Evolutionary conservation across 176 grass and related monocot genomes (phyloP).

Genomic region (Musa itinerans): DNA sequence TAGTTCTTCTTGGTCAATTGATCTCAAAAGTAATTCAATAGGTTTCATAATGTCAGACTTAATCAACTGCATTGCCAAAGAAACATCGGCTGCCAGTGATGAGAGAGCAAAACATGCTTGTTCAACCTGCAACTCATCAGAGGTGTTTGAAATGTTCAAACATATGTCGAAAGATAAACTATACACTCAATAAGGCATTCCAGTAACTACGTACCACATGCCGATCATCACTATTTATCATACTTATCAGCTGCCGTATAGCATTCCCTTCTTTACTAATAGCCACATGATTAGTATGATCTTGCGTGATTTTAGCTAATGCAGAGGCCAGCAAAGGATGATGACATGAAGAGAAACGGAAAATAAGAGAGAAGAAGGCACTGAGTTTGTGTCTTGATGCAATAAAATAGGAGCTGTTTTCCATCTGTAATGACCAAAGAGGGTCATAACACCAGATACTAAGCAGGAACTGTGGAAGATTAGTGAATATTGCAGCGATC

Average conservation of each 20-base stretch:
- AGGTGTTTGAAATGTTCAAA: neutral
- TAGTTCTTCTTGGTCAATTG: constrained; percentile 76
- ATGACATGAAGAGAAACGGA: constrained; percentile 96
- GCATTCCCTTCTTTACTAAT: constrained; percentile 98
- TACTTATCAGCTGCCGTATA: constrained; percentile 82
- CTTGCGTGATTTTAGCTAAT: constrained; percentile 89
- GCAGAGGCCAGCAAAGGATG: constrained; percentile 95
- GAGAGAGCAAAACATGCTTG: constrained; percentile 94
- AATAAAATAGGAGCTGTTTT: constrained; percentile 84
- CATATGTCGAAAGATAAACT: constrained; percentile 1
- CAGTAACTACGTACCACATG: constrained; percentile 58
- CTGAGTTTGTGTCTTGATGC: constrained; percentile 87
- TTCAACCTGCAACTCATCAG: constrained; percentile 53
- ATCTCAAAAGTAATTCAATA: constrained; percentile 80
- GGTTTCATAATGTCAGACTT: constrained; percentile 98
- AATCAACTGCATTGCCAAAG: constrained; percentile 75
- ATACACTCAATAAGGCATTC: neutral
- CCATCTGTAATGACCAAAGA: constrained; percentile 60
- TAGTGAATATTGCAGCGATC: constrained; percentile 19
- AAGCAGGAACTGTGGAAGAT: constrained; percentile 5
- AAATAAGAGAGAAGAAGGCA: constrained; percentile 94
- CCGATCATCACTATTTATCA: constrained; percentile 91
- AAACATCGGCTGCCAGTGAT: constrained; percentile 76
- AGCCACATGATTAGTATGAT: constrained; percentile 65
- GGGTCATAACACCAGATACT: constrained; percentile 4